phyloP scores from a whole-genome alignment of 1,139 yeast species.

The Candida dubliniensis region DNA sequence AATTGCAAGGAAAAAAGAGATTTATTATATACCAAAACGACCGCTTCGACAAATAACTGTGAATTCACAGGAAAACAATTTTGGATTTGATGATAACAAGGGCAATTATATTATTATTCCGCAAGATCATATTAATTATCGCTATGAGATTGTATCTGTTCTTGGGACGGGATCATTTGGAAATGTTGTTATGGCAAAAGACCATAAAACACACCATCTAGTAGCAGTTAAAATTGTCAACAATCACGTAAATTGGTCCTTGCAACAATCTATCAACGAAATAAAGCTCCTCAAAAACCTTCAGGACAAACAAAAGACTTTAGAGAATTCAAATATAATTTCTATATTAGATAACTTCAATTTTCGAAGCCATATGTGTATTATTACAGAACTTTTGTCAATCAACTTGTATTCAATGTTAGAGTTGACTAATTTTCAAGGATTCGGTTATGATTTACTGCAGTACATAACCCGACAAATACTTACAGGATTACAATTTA shows the following conservation, averaged over 20 bases:
- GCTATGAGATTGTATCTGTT: conserved; percentile 60
- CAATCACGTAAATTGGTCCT: conserved; percentile 70
- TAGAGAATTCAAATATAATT: conserved; percentile 51
- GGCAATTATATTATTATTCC: conserved; percentile 60
- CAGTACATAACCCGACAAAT: conserved; percentile 54
- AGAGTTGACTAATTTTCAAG: conserved; percentile 60
- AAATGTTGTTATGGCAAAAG: conserved; percentile 67
- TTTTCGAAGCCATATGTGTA: conserved; percentile 82
- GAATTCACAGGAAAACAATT: conserved; percentile 47
- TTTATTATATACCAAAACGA: conserved; percentile 38
- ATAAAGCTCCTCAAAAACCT: conserved; percentile 65
- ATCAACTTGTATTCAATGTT: conserved; percentile 67
- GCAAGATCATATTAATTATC: conserved; percentile 75
- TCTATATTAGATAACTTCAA: conserved; percentile 54
- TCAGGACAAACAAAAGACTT: conserved; percentile 17
- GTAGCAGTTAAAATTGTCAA: conserved; percentile 80
- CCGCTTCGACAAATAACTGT: conserved; percentile 39
- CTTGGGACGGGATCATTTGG: conserved; percentile 89
- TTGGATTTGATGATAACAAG: conserved; percentile 71
- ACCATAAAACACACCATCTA: conserved; percentile 52
- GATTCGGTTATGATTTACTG: conserved; percentile 56
- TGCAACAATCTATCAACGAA: conserved; percentile 72
- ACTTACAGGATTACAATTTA: conserved; percentile 56
- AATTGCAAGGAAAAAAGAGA: conserved; percentile 37
- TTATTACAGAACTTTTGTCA: conserved; percentile 71